Percentiles rank a stretch among this genome's conserved stretches.
These are phyloP conservation scores for Eucalyptus fibrosa DNA, from an alignment of 345 rosid genomes.

Conservation along the genomic window DNA sequence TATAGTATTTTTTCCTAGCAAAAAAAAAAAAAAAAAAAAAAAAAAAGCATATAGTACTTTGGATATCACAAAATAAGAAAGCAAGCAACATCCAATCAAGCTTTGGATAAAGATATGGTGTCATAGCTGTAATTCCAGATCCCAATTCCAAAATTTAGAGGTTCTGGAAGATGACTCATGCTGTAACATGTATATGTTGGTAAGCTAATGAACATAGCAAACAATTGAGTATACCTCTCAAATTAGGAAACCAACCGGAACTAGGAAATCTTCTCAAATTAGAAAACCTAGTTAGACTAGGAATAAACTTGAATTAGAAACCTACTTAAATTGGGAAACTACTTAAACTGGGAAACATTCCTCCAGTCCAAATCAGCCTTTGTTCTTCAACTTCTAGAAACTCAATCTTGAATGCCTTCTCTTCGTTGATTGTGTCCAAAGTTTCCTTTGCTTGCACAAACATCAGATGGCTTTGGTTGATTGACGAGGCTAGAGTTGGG, in stretches of 20 bases:
- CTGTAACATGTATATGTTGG: not conserved
- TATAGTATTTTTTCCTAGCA: not conserved
- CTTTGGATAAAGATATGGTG: not conserved
- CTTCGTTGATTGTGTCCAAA: not conserved
- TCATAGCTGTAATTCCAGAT: not conserved
- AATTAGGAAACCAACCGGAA: not conserved
- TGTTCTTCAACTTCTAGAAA: not conserved
- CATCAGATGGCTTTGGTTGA: not conserved
- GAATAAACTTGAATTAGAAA: not conserved
- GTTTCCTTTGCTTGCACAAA: not conserved
- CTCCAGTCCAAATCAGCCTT: not conserved
- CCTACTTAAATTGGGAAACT: not conserved
- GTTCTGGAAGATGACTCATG: not conserved
- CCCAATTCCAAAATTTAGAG: not conserved
- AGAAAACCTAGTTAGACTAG: not conserved
- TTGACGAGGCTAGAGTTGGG: not conserved
- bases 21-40: too few relatives aligned
- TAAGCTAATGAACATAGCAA: not conserved
- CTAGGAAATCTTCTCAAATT: not conserved
- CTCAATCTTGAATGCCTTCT: not conserved
- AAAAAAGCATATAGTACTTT: not conserved
- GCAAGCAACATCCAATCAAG: not conserved
- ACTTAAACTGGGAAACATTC: not conserved
- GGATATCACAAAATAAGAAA: not conserved
- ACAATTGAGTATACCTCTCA: not conserved